Evolutionary conservation across 108 stramenopile genomes (phyloP), one percentile per base, ranked within the genome.

Genomic region (Nitzschia palea): DNA sequence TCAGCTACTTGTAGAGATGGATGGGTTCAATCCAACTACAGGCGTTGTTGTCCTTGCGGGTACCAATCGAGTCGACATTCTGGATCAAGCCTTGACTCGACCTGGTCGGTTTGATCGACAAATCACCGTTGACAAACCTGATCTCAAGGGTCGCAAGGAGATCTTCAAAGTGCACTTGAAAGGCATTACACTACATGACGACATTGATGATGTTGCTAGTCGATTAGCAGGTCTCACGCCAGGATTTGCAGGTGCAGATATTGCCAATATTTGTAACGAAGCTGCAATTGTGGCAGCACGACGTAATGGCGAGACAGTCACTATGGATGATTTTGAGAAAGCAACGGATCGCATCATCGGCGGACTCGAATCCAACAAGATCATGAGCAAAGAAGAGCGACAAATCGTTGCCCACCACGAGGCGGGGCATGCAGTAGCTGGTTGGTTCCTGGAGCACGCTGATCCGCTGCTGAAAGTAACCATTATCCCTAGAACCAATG

Each of bases 41-140:
- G 80, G 90, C 59, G 89, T 96, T 37, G 91, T 98, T 42, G 89
- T 94, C 6, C 77, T 98, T 40, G 97, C 91, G 4, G 97, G 95
- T 31, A 98, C 97, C 29, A 97, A 97, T 78, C 88, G 94, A 40
- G 86, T 84, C 0, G 94, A 97, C 69, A 86, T 91, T 62, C 77
- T 98, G 17, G 97, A 98, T 80, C 74, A 71, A 62, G 97, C 97
- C 8, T 74, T 98, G 51, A 74, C 88, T 5, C 83, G 97, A 36
- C 97, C 97, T 4, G 97, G 97, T 18, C 88, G 97, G 25, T 96
- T 98, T 77, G 97, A 98, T 90, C 77, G 90, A 54, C 86, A 87
- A 64, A 93, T 98, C 43, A 81, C 75, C 15, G 94, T 96, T 8
- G 85, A 95, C 35, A 77, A 80, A 30, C 95, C 97, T 3, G 95